Evolutionary conservation across 2,329 filamentous ascomycete genomes (phyloP), one percentile per base, ranked within the genome.

Genomic region (Capronia americana): DNA sequence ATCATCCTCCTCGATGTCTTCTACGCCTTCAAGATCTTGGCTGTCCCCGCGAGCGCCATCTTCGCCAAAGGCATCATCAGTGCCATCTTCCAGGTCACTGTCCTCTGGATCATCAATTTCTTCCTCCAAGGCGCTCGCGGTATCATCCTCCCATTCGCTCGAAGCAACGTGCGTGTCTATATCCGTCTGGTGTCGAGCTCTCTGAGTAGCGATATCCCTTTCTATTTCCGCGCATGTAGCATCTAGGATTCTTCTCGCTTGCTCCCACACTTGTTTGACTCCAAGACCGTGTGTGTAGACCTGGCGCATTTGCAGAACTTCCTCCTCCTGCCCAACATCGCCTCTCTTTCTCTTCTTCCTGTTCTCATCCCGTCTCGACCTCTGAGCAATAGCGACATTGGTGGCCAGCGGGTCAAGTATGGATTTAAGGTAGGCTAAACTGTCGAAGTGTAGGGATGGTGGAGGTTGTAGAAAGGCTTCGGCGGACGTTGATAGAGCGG

Each of bases 201-300:
- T 79, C 14, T 79, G 76, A 24, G 75, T 72, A 20, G 62, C 68
- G 17, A 77, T 64, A 61, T 72, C 55, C 58, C 68, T 63, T 20
- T 73, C 73, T 12, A 73, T 63, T 38, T 73, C 72, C 20, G 68
- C 69, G 17, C 64, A 68, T 20, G 73, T 67, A 32, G 70, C 69
- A 65, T 72, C 85, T 64, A 98, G 88, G 23, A 98, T 92, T 73
- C 91, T 88, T 74, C 89, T 90, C 8, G 92, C 91, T 80, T 99
- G 95, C 78, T 97, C 92, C 91, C 94, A 99, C 51, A 99, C 89
- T 79, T 98, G 94, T 23, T 89, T 87, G 11, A 91, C 89, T 73
- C 91, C 91, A 73, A 98, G 97, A 0, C 94, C 95, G 64, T 96
- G 88, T 6, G 92, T 83, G 76, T 97, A 91, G 17, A 99, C 82